Conservation (phyloP, 2,329 filamentous ascomycete species). For the Talaromyces albobiverticillius region DNA sequence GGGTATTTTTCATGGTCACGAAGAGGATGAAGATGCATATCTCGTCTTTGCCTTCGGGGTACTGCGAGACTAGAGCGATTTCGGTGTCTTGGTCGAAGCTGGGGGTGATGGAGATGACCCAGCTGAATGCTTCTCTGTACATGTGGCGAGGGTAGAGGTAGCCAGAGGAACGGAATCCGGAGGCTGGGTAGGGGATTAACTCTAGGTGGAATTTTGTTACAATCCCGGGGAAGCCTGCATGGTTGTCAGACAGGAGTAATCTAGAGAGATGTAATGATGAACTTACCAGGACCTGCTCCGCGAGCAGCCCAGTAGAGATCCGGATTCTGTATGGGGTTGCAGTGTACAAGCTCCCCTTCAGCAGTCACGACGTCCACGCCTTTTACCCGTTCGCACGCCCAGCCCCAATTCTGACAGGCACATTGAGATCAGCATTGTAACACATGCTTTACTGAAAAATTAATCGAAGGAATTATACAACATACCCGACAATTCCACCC, state of each 20-base stretch:
- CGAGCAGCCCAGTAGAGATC: conserved; percentile 49
- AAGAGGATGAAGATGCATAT: conserved; percentile 14
- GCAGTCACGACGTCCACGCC: conserved; percentile 49
- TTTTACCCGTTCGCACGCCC: conserved; percentile 47
- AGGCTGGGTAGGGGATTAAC: conserved; percentile 6
- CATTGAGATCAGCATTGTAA: neutral
- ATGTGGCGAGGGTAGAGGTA: conserved; percentile 45
- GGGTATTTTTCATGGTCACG: conserved; percentile 16
- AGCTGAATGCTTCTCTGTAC: conserved; percentile 45
- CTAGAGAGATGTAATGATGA: too few species aligned
- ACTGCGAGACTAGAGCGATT: conserved; percentile 13
- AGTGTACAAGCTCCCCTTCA: conserved; percentile 26
- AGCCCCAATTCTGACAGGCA: conserved; percentile 33
- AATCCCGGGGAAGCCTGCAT: conserved; percentile 45
- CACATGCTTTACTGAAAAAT: neutral
- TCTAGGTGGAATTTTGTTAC: conserved; percentile 50
- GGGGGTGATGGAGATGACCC: conserved; percentile 40
- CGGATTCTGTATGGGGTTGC: conserved; percentile 30
- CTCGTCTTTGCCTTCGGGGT: conserved; percentile 11
- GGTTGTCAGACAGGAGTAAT: too few species aligned
- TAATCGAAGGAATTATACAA: neutral
- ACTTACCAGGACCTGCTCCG: conserved; percentile 42
- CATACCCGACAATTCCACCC: conserved; percentile 1
- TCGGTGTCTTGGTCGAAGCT: conserved; percentile 13
- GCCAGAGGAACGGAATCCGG: conserved; percentile 24